Conservation (phyloP, 2,329 filamentous ascomycete genomes). For the Scopulariopsis brevicaulis region DNA sequence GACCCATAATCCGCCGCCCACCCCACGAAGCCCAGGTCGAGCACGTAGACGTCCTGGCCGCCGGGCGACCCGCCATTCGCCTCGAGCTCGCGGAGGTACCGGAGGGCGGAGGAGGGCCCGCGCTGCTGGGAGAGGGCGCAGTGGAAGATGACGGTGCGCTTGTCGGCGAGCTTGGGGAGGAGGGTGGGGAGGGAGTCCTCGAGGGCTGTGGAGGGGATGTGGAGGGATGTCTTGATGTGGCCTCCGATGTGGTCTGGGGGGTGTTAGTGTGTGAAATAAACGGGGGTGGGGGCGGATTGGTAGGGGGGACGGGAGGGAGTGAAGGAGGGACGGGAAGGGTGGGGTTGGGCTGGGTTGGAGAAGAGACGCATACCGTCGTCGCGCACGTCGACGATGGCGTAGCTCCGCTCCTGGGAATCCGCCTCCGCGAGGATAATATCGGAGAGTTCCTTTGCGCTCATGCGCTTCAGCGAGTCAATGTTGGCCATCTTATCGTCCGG, state of each 20-base stretch:
- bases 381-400: constrained; percentile 80
- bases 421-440: constrained; percentile 42
- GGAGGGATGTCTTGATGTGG: constrained; percentile 68
- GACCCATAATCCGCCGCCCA: constrained; percentile 82
- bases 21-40: constrained; percentile 73
- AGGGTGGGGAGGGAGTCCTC: constrained; percentile 73
- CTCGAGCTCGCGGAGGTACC: constrained; percentile 56
- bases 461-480: constrained; percentile 52
- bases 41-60: constrained; percentile 65
- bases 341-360: neutral
- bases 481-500: constrained; percentile 30
- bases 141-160: constrained; percentile 84
- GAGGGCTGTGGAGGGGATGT: constrained; percentile 63
- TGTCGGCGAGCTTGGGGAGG: constrained; percentile 63
- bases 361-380: constrained; percentile 51
- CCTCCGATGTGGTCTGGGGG: constrained; percentile 73
- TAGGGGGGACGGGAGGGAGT: neutral
- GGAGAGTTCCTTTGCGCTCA: constrained; percentile 59
- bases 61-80: constrained; percentile 11
- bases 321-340: neutral
- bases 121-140: constrained; percentile 87
- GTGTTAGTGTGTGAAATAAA: neutral
- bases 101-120: constrained; percentile 72
- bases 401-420: constrained; percentile 25
- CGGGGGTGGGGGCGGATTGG: neutral